Base-by-base conservation (phyloP, 352 stramenopile species). In the Pythium brassicae region DNA sequence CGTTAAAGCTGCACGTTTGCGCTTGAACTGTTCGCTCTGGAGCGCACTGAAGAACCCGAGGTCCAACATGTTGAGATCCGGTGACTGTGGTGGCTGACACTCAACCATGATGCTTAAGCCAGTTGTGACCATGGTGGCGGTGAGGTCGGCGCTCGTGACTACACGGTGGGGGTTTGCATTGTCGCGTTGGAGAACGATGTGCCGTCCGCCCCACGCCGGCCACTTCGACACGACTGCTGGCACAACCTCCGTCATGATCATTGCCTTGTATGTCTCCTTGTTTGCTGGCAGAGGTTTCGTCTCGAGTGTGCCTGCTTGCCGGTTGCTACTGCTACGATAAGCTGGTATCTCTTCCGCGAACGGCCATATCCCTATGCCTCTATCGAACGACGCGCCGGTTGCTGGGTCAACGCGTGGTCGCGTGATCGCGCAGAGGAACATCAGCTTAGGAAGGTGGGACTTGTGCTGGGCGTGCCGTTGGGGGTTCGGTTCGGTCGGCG, bases 231-330 rank as follows among this genome's bases (percentile, higher is more conserved):
- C 40, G n/a, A 54, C 44, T n/a, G 48, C 48, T 23, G 32, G 29
- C 40, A 54, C 48, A n/a, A 54, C 48, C 48, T 54, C 48, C 32
- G 40, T 19, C 48, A 54, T 54, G 40, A 54, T 54, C 48, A 54
- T 44, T n/a, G 40, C 19, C 48, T 54, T 54, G 48, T 54, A 54
- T 44, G 29, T 54, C 32, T 54, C 48, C 48, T 54, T 45, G 27
- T 54, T 54, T 43, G n/a, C 48, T 19, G 48, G 48, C 48, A 54
- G 15, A 27, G 32, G 42, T 32, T 44, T 54, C 48, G 42, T 29
- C 48, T 54, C 29, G 32, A 54, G 42, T 11, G 17, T 54, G 48
- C 32, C 32, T 32, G 29, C 48, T 54, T 54, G 27, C 4, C 32
- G 32, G 42, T 54, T 54, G 48, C 48, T 27, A 54, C 48, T 54